A percentile compares a stretch with the other conserved stretches of the same genome.
Evolutionary conservation across 768 basidiomycete genomes (phyloP).

Genomic region (Mycena sanguinolenta): DNA sequence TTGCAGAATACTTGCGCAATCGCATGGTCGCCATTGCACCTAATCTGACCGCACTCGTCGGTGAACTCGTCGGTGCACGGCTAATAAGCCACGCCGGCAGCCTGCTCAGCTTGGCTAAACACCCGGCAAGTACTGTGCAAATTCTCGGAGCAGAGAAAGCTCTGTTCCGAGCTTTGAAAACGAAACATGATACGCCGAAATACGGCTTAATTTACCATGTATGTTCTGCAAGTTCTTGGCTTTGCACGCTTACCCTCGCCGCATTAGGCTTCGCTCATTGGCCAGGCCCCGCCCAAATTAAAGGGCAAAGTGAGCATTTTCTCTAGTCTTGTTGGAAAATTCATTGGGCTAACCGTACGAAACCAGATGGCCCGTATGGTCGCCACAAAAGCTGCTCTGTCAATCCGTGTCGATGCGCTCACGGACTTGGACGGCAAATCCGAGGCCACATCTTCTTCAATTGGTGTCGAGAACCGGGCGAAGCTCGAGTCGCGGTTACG

Average conservation of each 20-base stretch:
- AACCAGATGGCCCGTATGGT: constrained; percentile 98
- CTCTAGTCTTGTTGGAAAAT: neutral
- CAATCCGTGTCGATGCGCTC: constrained; percentile 97
- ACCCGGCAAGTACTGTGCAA: constrained; percentile 98
- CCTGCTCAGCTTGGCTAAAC: constrained; percentile 94
- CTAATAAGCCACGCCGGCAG: constrained; percentile 97
- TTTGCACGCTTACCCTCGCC: constrained; percentile 25
- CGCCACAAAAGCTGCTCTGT: constrained; percentile 96
- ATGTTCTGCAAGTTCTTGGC: constrained; percentile 42
- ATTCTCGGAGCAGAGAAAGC: constrained; percentile 99
- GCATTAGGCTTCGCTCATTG: constrained; percentile 89
- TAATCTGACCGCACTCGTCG: constrained; percentile 92
- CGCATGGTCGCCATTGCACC: constrained; percentile 99
- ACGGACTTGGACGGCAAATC: constrained; percentile 94
- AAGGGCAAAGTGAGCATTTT: constrained; percentile 86
- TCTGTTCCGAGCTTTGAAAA: constrained; percentile 96
- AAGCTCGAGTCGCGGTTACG: constrained; percentile 96
- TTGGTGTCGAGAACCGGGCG: constrained; percentile 93
- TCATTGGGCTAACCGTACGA: constrained; percentile 10
- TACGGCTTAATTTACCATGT: constrained; percentile 99
- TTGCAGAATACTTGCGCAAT: constrained; percentile 96
- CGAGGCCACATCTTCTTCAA: constrained; percentile 81
- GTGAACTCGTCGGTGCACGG: constrained; percentile 93
- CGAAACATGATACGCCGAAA: constrained; percentile 99
- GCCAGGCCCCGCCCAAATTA: constrained; percentile 96